phyloP scores from a whole-genome alignment of 441 rosid species.

The Kokia cookei region DNA sequence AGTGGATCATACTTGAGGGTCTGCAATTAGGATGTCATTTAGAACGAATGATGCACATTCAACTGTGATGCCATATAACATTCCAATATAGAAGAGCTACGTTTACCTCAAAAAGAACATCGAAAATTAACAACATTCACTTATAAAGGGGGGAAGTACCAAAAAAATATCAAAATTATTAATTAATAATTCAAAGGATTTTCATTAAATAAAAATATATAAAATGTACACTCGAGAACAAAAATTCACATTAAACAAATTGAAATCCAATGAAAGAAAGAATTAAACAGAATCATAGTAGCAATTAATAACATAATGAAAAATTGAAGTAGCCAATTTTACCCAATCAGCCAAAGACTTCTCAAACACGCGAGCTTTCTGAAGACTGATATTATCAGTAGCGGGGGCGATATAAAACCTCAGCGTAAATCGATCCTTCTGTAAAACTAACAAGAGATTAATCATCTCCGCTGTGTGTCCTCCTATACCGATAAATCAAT shows the following conservation, averaged over 20 bases:
- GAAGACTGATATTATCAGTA: constrained; percentile 93
- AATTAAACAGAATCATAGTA: neutral
- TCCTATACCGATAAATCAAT: constrained; percentile 31
- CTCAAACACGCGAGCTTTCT: constrained; percentile 73
- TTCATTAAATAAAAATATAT: neutral
- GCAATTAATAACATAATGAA: neutral
- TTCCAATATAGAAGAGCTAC: neutral
- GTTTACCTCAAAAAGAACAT: neutral
- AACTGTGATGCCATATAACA: neutral
- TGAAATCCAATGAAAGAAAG: neutral
- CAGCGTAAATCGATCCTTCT: constrained; percentile 54
- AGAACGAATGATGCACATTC: neutral
- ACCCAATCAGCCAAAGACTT: constrained; percentile 42
- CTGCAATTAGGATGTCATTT: neutral
- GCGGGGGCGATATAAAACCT: constrained; percentile 81
- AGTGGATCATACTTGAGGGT: neutral
- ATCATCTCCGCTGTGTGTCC: constrained; percentile 98
- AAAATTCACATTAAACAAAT: neutral
- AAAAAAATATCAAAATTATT: neutral
- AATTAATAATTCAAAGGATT: neutral
- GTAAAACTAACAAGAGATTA: constrained; percentile 56
- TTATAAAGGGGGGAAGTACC: neutral
- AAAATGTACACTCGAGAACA: neutral
- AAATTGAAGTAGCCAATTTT: neutral
- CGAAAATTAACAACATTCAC: neutral